These are phyloP conservation scores for Paragyromitra xinjiangensis DNA, from an alignment of 495 filamentous ascomycete genomes.

Conservation along the genomic window DNA sequence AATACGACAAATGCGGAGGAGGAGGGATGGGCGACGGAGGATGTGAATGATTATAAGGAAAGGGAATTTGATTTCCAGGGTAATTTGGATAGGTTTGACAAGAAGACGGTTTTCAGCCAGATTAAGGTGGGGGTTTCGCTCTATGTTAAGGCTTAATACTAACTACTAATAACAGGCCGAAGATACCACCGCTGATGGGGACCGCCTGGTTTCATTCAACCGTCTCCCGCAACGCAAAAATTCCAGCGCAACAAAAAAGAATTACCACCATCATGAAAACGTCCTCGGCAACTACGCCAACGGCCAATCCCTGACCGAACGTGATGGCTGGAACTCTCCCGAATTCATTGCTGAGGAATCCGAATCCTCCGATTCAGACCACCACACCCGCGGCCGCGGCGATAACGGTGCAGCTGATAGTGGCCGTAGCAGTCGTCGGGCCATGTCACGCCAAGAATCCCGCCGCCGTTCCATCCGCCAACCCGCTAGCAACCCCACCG, in stretches of 20 bases:
- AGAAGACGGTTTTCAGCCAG: constrained; percentile 84
- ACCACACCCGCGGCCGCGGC: constrained; percentile 62
- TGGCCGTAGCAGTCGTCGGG: constrained; percentile 65
- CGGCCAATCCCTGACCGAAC: constrained; percentile 51
- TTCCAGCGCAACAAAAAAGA: constrained; percentile 85
- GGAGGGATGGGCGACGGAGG: constrained; percentile 95
- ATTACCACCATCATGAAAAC: constrained; percentile 89
- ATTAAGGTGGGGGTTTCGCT: constrained; percentile 65
- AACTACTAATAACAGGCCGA: constrained; percentile 63
- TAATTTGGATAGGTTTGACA: constrained; percentile 92
- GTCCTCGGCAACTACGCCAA: constrained; percentile 72
- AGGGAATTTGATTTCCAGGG: constrained; percentile 91
- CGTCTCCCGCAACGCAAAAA: constrained; percentile 68
- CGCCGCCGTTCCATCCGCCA: constrained; percentile 52
- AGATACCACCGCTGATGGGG: constrained; percentile 86
- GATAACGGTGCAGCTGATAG: constrained; percentile 64
- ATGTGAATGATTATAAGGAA: constrained; percentile 96
- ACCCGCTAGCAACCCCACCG: constrained; percentile 19
- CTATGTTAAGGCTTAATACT: background rate
- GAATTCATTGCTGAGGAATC: constrained; percentile 70
- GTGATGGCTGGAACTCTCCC: constrained; percentile 59
- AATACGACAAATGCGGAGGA: constrained; percentile 65
- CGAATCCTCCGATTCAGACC: constrained; percentile 66
- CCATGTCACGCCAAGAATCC: constrained; percentile 62
- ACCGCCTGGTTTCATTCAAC: constrained; percentile 89